Evolutionary conservation across 169 alveolate genomes (phyloP).

Genomic region (Eimeria sp.): DNA sequence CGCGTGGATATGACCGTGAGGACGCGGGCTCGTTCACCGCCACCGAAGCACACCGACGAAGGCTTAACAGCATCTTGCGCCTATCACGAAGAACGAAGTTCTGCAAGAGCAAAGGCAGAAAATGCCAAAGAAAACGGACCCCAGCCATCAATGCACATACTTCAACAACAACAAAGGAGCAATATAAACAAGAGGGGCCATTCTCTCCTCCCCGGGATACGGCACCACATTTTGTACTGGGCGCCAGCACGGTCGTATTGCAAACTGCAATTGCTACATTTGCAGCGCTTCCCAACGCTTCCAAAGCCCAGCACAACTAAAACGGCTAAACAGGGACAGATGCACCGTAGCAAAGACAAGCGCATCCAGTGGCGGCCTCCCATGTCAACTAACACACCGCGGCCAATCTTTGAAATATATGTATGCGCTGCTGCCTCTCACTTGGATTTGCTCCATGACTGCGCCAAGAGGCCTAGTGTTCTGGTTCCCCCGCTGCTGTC

Average conservation of each 20-base stretch:
- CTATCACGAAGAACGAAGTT: conserved; percentile 59
- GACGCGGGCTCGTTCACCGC: conserved; percentile 37
- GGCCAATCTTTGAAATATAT: neutral
- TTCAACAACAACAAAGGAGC: neutral
- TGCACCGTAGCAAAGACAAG: neutral
- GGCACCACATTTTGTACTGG: neutral
- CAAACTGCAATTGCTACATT: neutral
- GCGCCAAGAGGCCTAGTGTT: conserved; percentile 32
- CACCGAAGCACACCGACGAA: conserved; percentile 75
- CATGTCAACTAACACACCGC: neutral
- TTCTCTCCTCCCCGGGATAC: neutral
- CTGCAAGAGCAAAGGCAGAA: neutral
- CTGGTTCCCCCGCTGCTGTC: conserved; percentile 10
- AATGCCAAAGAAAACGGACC: neutral
- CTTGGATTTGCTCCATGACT: conserved; percentile 57
- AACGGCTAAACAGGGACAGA: neutral
- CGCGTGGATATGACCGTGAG: neutral
- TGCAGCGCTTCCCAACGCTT: neutral
- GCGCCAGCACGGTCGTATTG: neutral
- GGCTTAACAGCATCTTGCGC: conserved; percentile 46
- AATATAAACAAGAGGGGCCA: neutral
- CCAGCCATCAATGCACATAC: neutral
- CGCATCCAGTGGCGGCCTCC: neutral
- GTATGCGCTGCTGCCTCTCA: conserved; percentile 22
- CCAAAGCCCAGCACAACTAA: neutral